Conservation (phyloP, 352 stramenopile genomes). For the Pythium insidiosum region DNA sequence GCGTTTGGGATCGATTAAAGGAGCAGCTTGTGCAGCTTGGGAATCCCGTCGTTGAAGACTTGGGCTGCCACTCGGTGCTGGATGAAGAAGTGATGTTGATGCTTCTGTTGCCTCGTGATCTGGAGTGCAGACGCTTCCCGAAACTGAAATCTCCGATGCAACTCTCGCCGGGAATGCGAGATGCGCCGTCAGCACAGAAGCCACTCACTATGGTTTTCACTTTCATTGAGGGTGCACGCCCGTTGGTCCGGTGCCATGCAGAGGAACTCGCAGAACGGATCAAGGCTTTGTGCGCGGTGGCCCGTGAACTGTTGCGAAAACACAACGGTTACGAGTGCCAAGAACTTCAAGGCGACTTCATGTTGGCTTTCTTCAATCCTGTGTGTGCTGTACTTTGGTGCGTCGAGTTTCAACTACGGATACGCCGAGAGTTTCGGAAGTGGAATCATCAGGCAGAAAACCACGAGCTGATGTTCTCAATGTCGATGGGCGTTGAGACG, state of each 20-base stretch:
- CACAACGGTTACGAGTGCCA: constrained; percentile 87
- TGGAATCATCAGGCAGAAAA: constrained; percentile 71
- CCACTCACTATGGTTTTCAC: constrained; percentile 87
- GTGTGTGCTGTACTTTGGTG: constrained; percentile 78
- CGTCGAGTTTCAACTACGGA: constrained; percentile 75
- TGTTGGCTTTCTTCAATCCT: constrained; percentile 85
- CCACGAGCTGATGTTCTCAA: constrained; percentile 78
- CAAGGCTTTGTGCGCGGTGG: constrained; percentile 76
- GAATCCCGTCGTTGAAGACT: constrained; percentile 84
- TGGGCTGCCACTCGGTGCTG: constrained; percentile 65
- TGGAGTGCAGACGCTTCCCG: constrained; percentile 68
- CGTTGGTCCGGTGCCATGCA: constrained; percentile 73
- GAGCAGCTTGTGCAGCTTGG: constrained; percentile 80
- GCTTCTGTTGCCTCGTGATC: constrained; percentile 66
- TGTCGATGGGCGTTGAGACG: constrained; percentile 84
- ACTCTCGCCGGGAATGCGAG: constrained; percentile 70
- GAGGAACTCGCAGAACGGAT: constrained; percentile 80
- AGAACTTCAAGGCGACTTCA: constrained; percentile 84
- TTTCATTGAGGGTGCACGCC: constrained; percentile 80
- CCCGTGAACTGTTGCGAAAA: constrained; percentile 61
- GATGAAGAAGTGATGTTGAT: constrained; percentile 74
- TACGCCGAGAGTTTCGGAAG: constrained; percentile 66
- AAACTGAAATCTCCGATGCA: constrained; percentile 68
- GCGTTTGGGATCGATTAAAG: constrained; percentile 80
- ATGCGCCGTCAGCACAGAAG: constrained; percentile 68